Evolutionary conservation across 169 alveolate genomes (phyloP).

Genomic region (Blepharisma undulans): DNA sequence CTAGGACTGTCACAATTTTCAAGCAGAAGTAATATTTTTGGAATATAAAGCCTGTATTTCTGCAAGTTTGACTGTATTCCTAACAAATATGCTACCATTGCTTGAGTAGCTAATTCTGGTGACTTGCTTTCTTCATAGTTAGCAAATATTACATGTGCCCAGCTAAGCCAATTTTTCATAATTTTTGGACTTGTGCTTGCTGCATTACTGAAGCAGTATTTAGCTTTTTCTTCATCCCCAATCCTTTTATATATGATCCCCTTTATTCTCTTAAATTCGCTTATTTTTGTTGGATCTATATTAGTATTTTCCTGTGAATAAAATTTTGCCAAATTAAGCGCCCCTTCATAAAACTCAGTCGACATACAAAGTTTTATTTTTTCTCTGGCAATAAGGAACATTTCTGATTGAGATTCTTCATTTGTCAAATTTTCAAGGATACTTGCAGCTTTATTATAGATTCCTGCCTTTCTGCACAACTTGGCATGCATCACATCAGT

Average conservation of each 20-base stretch:
- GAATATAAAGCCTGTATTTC: not conserved
- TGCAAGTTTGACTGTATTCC: not conserved
- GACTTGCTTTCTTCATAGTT: not conserved
- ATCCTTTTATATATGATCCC: not conserved
- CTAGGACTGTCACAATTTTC: not conserved
- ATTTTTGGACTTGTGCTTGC: not conserved
- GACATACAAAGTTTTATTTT: not conserved
- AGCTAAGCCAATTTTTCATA: not conserved
- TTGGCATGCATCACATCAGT: not conserved
- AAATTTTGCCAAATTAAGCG: not conserved
- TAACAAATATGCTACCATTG: not conserved
- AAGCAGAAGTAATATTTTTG: not conserved
- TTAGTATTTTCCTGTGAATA: not conserved
- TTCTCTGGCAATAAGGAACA: not conserved
- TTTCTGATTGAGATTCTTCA: not conserved
- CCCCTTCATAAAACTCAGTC: not conserved
- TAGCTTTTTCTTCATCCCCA: not conserved
- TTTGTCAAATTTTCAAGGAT: not conserved
- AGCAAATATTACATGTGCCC: not conserved
- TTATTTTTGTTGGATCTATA: not conserved
- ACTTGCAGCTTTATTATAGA: not conserved
- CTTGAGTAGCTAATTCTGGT: not conserved
- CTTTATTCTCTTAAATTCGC: constrained; percentile 21
- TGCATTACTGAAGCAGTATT: not conserved
- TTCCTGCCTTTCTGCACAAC: constrained; percentile 14